Conservation (phyloP, 2,329 filamentous ascomycete genomes). For the Xenoacremonium recifei region DNA sequence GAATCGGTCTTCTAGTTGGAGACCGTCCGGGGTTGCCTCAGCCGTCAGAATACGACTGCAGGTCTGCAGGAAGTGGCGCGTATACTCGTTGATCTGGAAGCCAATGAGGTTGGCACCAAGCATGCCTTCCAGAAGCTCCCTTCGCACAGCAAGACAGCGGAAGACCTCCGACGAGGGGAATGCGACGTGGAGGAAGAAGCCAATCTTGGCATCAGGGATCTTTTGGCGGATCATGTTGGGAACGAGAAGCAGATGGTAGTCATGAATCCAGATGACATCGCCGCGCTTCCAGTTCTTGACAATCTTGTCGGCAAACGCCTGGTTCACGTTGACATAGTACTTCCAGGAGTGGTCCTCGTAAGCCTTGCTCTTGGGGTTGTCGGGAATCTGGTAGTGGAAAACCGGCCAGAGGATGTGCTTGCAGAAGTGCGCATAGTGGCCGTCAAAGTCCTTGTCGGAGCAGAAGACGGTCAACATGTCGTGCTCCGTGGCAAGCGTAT, state of each 20-base stretch:
- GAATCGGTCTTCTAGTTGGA: slow-evolving; percentile 90
- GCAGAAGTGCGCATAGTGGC: slow-evolving; percentile 94
- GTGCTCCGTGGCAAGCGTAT: slow-evolving; percentile 76
- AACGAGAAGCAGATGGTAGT: slow-evolving; percentile 90
- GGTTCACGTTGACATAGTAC: slow-evolving; percentile 89
- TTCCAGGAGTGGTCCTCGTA: slow-evolving; percentile 97
- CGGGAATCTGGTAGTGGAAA: slow-evolving; percentile 96
- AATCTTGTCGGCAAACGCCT: slow-evolving; percentile 88
- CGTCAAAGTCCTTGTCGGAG: slow-evolving; percentile 88
- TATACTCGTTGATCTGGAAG: slow-evolving; percentile 93
- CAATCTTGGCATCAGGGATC: slow-evolving; percentile 89
- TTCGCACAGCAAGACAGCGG: slow-evolving; percentile 82
- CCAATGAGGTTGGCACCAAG: slow-evolving; percentile 89
- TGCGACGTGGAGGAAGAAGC: slow-evolving; percentile 91
- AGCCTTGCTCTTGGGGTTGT: slow-evolving; percentile 97
- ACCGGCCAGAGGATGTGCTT: slow-evolving; percentile 98
- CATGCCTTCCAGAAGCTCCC: slow-evolving; percentile 86
- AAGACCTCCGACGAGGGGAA: slow-evolving; percentile 98
- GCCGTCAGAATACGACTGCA: slow-evolving; percentile 90
- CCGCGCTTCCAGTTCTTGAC: slow-evolving; percentile 90
- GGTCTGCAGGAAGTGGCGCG: slow-evolving; percentile 90
- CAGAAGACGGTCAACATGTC: slow-evolving; percentile 83
- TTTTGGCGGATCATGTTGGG: slow-evolving; percentile 87
- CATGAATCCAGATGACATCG: slow-evolving; percentile 92
- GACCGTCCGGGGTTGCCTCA: slow-evolving; percentile 82